Evolutionary conservation across 2,329 filamentous ascomycete genomes (phyloP).

Genomic region (Aspergillus fumigatus): DNA sequence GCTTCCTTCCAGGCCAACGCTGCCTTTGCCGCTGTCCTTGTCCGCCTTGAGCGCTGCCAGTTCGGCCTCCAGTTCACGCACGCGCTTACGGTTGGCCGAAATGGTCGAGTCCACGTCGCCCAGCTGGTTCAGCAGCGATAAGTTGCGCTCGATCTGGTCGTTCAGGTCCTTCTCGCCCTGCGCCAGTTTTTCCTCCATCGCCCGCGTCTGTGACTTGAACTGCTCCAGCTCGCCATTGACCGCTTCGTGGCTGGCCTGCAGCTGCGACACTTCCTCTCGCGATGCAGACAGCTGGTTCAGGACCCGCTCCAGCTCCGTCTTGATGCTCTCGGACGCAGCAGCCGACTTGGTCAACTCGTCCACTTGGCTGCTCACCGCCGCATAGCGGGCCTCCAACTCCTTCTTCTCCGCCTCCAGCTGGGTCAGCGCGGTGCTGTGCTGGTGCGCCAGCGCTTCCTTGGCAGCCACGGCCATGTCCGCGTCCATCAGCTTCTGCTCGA

Average conservation of each 20-base stretch:
- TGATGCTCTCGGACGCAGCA: slow-evolving; percentile 69
- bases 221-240: slow-evolving; percentile 30
- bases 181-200: slow-evolving; percentile 30
- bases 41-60: slow-evolving; percentile 33
- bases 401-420: slow-evolving; percentile 40
- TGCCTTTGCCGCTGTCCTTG: slow-evolving; percentile 24
- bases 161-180: slow-evolving; percentile 34
- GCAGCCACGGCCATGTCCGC: slow-evolving; percentile 42
- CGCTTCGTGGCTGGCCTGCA: slow-evolving; percentile 28
- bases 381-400: slow-evolving; percentile 41
- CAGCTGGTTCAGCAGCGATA: slow-evolving; percentile 36
- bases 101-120: slow-evolving; percentile 35
- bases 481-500: slow-evolving; percentile 62
- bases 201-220: slow-evolving; percentile 23
- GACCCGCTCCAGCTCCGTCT: slow-evolving; percentile 62
- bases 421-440: slow-evolving; percentile 44
- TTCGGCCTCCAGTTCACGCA: slow-evolving; percentile 38
- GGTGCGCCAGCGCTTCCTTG: slow-evolving; percentile 40
- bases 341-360: slow-evolving; percentile 81
- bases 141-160: slow-evolving; percentile 39
- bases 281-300: slow-evolving; percentile 48
- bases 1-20: slow-evolving; percentile 34
- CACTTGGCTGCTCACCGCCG: slow-evolving; percentile 49
- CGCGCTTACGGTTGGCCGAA: slow-evolving; percentile 31
- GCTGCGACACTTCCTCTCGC: slow-evolving; percentile 28